Base-by-base conservation (phyloP, 2,329 filamentous ascomycete genomes). In the Diaporthe helianthi region DNA sequence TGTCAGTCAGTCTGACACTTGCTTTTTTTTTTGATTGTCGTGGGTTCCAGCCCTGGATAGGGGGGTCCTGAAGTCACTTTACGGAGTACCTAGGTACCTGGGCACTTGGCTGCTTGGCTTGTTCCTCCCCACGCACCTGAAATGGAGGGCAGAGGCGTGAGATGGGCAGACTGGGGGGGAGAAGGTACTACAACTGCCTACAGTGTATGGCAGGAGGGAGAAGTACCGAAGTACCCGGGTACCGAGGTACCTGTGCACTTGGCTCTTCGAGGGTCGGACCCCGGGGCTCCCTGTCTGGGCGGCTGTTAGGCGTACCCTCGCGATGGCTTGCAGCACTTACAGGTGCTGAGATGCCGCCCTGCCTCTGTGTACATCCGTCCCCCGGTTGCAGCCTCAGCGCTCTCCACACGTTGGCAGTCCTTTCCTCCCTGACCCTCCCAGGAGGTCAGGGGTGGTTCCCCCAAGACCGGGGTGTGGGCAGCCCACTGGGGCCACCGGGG, bases 401-500 rank as follows among this genome's bases (percentile, higher is more conserved):
- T 58, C 67, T 69, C 69, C 69, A 68, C 69, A 70, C 44, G 36
- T 58, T 44, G 15, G 15, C 24, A 47, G 31, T 38, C 55, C n/a
- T n/a, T 60, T 51, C 55, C 69, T 64, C 69, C 69, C 69, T 70
- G 68, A 31, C 68, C 58, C 69, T 61, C 69, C 69, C 53, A 52
- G 69, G 65, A 60, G 67, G 33, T 66, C 67, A 69, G 69, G 69
- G 69, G 67, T 63, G 41, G 41, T 63, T 63, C 64, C 69, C 69
- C 68, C 47, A 64, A 68, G 65, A 53, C 60, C 53, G 47, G 41
- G 49, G 65, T 65, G 26, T 52, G 53, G 49, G 63, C 54, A 51
- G 53, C 61, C 44, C 44, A 61, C 41, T 61, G 58, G 65, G 65
- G 54, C 58, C 58, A 49, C 29, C 29, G 58, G 58, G 58, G 36